Evolutionary conservation across 106 monocot genomes (phyloP).

Genomic region (Acanthochlamys bracteata): DNA sequence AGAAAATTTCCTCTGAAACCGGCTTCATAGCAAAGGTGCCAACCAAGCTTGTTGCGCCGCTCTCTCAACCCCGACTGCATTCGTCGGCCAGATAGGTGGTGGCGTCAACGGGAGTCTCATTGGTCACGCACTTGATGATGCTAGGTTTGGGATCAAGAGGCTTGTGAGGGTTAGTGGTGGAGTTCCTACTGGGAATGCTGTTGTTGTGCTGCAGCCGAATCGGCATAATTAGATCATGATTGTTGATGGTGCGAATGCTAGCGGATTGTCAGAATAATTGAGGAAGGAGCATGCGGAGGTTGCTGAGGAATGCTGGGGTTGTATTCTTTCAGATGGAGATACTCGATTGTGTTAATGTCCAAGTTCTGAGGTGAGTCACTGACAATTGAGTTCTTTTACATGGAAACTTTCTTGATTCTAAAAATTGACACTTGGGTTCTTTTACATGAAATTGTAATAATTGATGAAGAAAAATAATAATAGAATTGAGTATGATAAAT

Average conservation of each 20-base stretch:
- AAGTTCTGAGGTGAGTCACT: conserved; percentile 51
- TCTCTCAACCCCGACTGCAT: conserved; percentile 58
- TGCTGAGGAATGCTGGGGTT: conserved; percentile 43
- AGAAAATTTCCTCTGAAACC: conserved; percentile 61
- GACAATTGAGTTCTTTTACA: no score
- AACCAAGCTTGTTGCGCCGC: conserved; percentile 95
- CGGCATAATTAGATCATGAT: conserved; percentile 88
- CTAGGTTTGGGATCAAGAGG: conserved; percentile 39
- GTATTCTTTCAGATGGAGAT: conserved; percentile 90
- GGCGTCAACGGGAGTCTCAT: conserved; percentile 75
- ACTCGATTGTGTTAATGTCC: conserved; percentile 77
- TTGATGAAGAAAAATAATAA: no score
- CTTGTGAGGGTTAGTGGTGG: conserved; percentile 22
- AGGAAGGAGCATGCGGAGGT: conserved; percentile 38
- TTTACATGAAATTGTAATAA: no score
- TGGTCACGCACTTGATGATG: conserved; percentile 49
- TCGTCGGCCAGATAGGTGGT: conserved; percentile 72
- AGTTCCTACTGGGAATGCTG: conserved; percentile 81
- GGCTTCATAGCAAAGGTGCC: conserved; percentile 90
- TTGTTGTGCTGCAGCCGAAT: conserved; percentile 76
- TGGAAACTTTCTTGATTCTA: no score
- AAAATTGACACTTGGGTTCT: no score
- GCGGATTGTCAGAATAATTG: conserved; percentile 47
- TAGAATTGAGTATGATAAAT: no score
- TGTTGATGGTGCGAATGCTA: conserved; percentile 84